Base-by-base conservation (phyloP, 495 filamentous ascomycete genomes). In the Hypoxylon cercidicola region DNA sequence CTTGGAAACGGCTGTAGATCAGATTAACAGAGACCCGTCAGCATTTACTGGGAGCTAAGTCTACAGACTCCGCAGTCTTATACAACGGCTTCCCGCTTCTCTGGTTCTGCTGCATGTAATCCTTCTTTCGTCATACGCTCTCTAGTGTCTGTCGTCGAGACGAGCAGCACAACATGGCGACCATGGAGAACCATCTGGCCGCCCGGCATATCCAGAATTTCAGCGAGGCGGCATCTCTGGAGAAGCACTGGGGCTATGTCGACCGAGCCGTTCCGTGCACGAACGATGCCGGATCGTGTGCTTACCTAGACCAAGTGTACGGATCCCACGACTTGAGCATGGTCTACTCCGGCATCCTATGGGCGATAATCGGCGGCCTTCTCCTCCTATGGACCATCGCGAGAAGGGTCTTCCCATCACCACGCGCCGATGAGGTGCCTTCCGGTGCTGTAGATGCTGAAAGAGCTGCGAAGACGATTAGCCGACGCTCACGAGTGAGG, bases 191-290 rank as follows among this genome's bases (percentile, higher is more conserved):
- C 49, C 50, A 54, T 12, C 40, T 67, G 25, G 28, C 35, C 10
- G 34, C 57, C 32, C 72, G 72, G 57, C 70, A 72, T 39, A 80
- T 80, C 60, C 78, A 80, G 47, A 72, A 80, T 53, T 64, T 74
- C 60, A 73, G 70, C 58, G 72, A 70, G 32, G 81, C 78, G 12
- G 65, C 76, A 1, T 49, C 67, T 18, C 50, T 84, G 4, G 80
- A 82, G 60, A 78, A 74, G 12, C 83, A 89, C 71, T 90, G 87
- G 87, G 88, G 87, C 8, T 90, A 89, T 72, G 76, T 78, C 18
- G 70, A 74, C 30, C 81, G 85, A 40, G 78, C 82, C 4, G 39
- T 87, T 0, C 88, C 88, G 13, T 89, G 86, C 69, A 80, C 77
- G 21, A 87, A 78, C 58, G 87, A 88, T 72, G 60, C 75, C 0